phyloP scores from a whole-genome alignment of 805 yeast species.

The Metschnikowia continentalis region DNA sequence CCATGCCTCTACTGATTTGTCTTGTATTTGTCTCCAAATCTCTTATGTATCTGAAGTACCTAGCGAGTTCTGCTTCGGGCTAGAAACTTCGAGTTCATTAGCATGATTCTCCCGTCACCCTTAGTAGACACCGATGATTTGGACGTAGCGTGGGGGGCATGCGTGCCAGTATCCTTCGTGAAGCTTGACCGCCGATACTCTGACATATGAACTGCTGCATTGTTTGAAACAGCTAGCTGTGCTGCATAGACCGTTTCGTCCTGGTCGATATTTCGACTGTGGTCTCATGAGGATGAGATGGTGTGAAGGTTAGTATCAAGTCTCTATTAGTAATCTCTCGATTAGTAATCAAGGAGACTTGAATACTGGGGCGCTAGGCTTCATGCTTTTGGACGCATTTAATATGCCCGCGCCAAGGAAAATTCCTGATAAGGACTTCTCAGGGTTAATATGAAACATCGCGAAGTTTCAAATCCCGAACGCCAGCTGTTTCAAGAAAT shows the following conservation, averaged over 20 bases:
- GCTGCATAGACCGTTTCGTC: constrained; percentile 40
- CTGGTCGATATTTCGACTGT: constrained; percentile 5
- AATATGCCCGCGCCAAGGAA: no score
- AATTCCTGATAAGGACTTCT: no score
- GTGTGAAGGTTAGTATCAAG: no score
- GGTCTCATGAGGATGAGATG: constrained; percentile 1
- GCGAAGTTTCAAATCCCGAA: no score
- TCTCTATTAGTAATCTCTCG: no score
- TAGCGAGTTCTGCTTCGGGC: constrained; percentile 48
- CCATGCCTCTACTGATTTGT: background rate
- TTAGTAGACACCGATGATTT: background rate
- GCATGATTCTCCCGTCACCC: constrained; percentile 36
- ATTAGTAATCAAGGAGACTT: no score
- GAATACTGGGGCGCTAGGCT: no score
- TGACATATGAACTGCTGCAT: constrained; percentile 19
- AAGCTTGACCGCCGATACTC: constrained; percentile 35
- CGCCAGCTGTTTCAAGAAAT: no score
- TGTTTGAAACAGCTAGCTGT: constrained; percentile 38
- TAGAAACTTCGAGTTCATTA: constrained; percentile 57
- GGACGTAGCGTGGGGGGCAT: background rate
- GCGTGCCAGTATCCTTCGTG: constrained; percentile 10
- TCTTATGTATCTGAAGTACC: background rate
- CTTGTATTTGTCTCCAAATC: background rate
- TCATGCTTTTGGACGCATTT: no score
- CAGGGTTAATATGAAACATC: no score